A percentile compares a stretch with the other conserved stretches of the same genome.
These are phyloP conservation scores for Coemansia sp. DNA, from an alignment of 192 early-diverging fungal genomes.

Conservation along the genomic window DNA sequence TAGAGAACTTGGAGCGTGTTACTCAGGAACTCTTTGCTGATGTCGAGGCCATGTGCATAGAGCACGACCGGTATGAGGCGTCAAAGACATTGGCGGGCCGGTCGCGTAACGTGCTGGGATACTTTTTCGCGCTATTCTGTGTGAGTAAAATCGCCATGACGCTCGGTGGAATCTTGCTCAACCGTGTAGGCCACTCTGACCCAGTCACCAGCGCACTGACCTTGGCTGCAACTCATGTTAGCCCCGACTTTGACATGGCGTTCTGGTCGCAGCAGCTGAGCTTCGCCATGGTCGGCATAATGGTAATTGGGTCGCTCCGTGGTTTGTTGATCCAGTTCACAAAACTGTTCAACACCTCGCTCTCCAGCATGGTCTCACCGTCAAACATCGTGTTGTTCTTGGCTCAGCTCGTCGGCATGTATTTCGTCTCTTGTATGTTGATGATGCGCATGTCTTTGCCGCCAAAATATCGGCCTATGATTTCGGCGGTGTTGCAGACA, in stretches of 20 bases:
- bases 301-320: constrained; percentile 89
- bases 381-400: constrained; percentile 78
- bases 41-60: constrained; percentile 80
- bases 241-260: constrained; percentile 71
- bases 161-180: constrained; percentile 77
- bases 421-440: constrained; percentile 87
- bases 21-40: constrained; percentile 73
- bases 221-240: constrained; percentile 66
- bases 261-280: constrained; percentile 93
- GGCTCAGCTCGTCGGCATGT: constrained; percentile 91
- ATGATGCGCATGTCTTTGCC: constrained; percentile 93
- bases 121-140: constrained; percentile 89
- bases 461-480: constrained; percentile 78
- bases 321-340: constrained; percentile 83
- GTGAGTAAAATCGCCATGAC: constrained; percentile 87
- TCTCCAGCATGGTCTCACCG: constrained; percentile 71
- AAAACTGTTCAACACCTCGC: constrained; percentile 71
- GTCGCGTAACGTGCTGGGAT: constrained; percentile 80
- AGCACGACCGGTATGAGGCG: constrained; percentile 63
- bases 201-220: constrained; percentile 83
- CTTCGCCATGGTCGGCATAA: constrained; percentile 87
- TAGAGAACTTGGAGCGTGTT: constrained; percentile 62
- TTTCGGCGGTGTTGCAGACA: constrained; percentile 75
- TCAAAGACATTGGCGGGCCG: constrained; percentile 77
- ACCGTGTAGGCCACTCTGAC: constrained; percentile 73